Conservation (phyloP, 2,329 filamentous ascomycete genomes). For the Epichloe amarillans region DNA sequence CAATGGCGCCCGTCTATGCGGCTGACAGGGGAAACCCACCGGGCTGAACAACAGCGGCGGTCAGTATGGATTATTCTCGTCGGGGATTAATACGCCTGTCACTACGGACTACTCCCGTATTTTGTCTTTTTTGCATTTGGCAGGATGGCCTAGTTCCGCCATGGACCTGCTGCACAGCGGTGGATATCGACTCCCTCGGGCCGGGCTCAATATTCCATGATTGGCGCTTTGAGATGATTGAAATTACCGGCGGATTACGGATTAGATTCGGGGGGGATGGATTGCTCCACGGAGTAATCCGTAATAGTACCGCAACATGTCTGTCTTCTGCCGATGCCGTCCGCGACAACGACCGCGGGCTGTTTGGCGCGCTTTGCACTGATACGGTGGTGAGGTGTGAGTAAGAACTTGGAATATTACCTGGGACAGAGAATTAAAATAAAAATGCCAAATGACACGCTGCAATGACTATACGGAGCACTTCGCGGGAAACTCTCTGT, state of each 20-base stretch:
- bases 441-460: no score
- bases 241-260: no score
- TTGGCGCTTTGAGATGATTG: no score
- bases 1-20: neutral
- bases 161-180: neutral
- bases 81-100: no score
- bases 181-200: constrained; percentile 2
- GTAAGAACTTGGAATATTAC: no score
- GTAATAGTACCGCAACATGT: neutral
- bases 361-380: neutral
- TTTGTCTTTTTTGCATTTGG: neutral
- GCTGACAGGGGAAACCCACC: neutral
- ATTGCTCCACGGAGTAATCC: neutral
- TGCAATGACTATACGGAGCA: no score
- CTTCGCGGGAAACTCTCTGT: no score
- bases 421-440: no score
- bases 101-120: neutral
- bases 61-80: neutral
- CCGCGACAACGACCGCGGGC: neutral
- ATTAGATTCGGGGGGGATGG: no score
- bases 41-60: neutral
- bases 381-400: neutral
- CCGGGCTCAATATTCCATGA: neutral
- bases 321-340: neutral
- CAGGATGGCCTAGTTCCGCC: neutral